A percentile compares a stretch with the other conserved stretches of the same genome.
Evolutionary conservation across 2,329 filamentous ascomycete genomes (phyloP).

Genomic region (Periglandula ipomoeae): DNA sequence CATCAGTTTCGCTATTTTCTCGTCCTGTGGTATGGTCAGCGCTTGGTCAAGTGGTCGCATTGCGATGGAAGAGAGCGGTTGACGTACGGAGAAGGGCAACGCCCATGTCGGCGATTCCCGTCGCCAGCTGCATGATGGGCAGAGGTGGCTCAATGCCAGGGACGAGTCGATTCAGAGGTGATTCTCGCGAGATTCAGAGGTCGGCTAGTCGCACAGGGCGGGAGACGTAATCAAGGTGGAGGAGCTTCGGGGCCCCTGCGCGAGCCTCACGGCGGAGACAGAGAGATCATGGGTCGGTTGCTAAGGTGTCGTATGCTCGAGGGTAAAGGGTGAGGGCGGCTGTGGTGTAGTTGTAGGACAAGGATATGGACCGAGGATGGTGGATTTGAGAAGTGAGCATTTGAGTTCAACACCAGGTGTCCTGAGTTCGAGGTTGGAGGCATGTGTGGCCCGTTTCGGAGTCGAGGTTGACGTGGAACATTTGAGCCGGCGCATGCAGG

Average conservation of each 20-base stretch:
- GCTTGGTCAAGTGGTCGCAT: not conserved
- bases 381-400: not conserved
- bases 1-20: constrained; percentile 25
- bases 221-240: not conserved
- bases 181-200: not conserved
- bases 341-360: not conserved
- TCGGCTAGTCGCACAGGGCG: not conserved
- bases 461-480: not conserved
- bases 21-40: constrained; percentile 6
- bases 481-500: too few species aligned
- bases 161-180: not conserved
- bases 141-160: not conserved
- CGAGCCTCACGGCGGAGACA: constrained; percentile 16
- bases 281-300: constrained; percentile 13
- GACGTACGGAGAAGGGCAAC: constrained; percentile 22
- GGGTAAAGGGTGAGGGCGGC: too few species aligned
- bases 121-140: constrained; percentile 16
- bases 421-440: not conserved
- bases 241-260: constrained; percentile 9
- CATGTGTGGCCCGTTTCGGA: not conserved
- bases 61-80: not conserved
- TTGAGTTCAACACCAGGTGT: not conserved
- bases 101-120: constrained; percentile 20
- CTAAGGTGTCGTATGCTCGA: not conserved
- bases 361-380: not conserved